A percentile compares a stretch with the other conserved stretches of the same genome.
phyloP scores from a whole-genome alignment of 768 basidiomycete genomes.

The Termitomyces sp. region DNA sequence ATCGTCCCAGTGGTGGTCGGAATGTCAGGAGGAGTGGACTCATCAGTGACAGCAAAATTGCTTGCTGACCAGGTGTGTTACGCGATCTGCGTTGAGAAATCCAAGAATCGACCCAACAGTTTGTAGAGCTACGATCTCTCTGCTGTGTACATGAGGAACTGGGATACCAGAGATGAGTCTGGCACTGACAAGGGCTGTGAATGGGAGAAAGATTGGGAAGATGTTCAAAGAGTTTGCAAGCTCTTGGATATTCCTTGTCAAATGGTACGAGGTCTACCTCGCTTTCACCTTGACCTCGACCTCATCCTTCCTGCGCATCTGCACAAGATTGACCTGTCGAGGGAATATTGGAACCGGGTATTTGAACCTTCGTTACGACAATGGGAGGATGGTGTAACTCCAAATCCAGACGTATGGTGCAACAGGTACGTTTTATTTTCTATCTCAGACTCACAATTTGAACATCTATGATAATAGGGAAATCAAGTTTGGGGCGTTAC shows the following conservation, averaged over 20 bases:
- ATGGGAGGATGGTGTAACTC: constrained; percentile 79
- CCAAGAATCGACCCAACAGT: not conserved
- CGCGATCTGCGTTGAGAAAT: not conserved
- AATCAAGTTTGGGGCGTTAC: constrained; percentile 38
- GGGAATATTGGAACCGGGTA: constrained; percentile 87
- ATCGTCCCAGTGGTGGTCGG: constrained; percentile 67
- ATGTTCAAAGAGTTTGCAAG: constrained; percentile 78
- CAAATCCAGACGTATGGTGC: constrained; percentile 92
- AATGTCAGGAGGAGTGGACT: constrained; percentile 96
- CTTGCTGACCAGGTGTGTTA: constrained; percentile 57
- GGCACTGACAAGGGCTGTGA: constrained; percentile 82
- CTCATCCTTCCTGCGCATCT: not conserved
- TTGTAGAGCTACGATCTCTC: constrained; percentile 73
- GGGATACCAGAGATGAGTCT: constrained; percentile 84
- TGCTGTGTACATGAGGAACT: constrained; percentile 94
- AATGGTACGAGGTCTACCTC: constrained; percentile 42
- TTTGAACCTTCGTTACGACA: constrained; percentile 79
- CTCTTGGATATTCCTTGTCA: constrained; percentile 67
- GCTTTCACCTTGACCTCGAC: not conserved
- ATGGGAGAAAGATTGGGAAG: constrained; percentile 95
- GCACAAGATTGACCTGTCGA: constrained; percentile 74
- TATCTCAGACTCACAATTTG: not conserved
- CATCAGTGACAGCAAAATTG: constrained; percentile 80
- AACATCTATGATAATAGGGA: not conserved
- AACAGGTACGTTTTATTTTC: constrained; percentile 50